phyloP scores from a whole-genome alignment of 352 stramenopile species.

The Pythium angustatum region DNA sequence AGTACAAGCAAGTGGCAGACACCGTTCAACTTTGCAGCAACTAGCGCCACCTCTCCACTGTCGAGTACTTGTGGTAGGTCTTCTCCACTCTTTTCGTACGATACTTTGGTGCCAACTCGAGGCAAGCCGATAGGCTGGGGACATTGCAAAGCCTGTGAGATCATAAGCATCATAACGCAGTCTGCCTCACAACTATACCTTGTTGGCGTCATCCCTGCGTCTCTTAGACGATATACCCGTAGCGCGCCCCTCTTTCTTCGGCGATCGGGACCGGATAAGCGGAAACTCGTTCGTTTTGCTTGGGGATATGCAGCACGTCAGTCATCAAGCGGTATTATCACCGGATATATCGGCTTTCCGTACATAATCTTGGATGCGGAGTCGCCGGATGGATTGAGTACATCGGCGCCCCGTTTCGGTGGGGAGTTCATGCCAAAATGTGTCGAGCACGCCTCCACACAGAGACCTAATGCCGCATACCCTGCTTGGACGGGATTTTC shows the following conservation, averaged over 20 bases:
- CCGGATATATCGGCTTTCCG: neutral
- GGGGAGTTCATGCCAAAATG: conserved; percentile 5
- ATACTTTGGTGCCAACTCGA: conserved; percentile 42
- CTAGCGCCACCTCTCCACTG: conserved; percentile 42
- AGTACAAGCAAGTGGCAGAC: neutral
- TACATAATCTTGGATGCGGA: conserved; percentile 14
- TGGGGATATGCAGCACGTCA: neutral
- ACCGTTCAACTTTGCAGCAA: neutral
- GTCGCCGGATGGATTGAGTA: neutral
- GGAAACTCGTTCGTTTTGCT: conserved; percentile 20
- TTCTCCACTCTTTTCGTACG: conserved; percentile 21
- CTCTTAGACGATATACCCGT: neutral
- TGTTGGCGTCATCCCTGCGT: conserved; percentile 3
- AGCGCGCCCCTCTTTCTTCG: conserved; percentile 25
- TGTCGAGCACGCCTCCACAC: neutral
- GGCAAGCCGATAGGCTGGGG: conserved; percentile 31
- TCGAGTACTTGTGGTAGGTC: conserved; percentile 35
- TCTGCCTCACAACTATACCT: neutral
- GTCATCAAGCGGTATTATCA: neutral
- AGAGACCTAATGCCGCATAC: neutral
- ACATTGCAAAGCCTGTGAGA: neutral
- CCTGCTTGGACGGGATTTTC: neutral
- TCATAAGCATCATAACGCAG: neutral
- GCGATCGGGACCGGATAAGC: conserved; percentile 24
- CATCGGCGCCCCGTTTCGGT: conserved; percentile 3